Percentiles rank a stretch among this genome's conserved stretches.
Evolutionary conservation across 257 asterid genomes (phyloP).

Genomic region (Asclepias syriaca): DNA sequence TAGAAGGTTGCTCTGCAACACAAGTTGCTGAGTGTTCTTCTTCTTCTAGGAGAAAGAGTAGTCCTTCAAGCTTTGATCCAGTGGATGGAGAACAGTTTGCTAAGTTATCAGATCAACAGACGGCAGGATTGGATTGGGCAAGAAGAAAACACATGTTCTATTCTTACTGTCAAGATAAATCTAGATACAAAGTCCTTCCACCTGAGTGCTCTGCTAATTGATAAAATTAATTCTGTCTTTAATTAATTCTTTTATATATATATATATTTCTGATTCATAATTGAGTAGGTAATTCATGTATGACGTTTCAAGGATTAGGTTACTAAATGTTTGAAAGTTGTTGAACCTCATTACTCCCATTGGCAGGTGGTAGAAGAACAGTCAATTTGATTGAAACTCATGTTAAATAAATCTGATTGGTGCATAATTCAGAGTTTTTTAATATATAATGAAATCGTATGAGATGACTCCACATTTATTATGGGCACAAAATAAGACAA

Average conservation of each 20-base stretch:
- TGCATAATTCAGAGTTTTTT: too few relatives aligned
- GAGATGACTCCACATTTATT: too few relatives aligned
- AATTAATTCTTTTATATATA: background rate
- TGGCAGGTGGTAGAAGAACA: too few relatives aligned
- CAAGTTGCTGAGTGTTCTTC: conserved; percentile 20
- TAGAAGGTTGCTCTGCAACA: conserved; percentile 63
- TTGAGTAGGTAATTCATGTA: background rate
- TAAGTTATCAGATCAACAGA: conserved; percentile 47
- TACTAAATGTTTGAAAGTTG: background rate
- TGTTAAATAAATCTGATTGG: too few relatives aligned
- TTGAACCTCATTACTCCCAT: too few relatives aligned
- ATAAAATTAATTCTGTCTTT: too few relatives aligned
- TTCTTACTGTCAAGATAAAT: conserved; percentile 68
- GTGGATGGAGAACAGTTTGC: conserved; percentile 66
- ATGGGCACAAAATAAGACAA: too few relatives aligned
- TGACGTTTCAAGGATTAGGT: background rate
- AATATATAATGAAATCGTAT: too few relatives aligned
- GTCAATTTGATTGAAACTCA: too few relatives aligned
- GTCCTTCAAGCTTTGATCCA: conserved; percentile 59
- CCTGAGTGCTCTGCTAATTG: conserved; percentile 55
- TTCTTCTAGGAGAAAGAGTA: conserved; percentile 25
- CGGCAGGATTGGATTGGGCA: conserved; percentile 57
- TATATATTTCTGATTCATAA: conserved; percentile 5
- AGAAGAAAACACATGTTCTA: conserved; percentile 76
- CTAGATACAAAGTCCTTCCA: conserved; percentile 62